Evolutionary conservation across 1,284 basidiomycete genomes (phyloP), one percentile per base, ranked within the genome.

Genomic region (Austroboletus niveus): DNA sequence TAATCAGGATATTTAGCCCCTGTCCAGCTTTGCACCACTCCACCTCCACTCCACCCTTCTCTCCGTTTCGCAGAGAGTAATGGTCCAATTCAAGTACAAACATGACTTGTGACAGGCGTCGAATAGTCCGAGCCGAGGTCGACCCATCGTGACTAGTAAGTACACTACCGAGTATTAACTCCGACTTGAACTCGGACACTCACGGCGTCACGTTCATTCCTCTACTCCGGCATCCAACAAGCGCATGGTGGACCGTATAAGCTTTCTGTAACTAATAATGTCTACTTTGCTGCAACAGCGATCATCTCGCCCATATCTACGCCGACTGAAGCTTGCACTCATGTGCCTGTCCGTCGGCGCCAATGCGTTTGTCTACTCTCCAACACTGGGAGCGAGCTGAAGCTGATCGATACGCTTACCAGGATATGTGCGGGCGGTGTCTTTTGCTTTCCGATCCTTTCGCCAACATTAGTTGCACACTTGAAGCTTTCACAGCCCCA

Each of bases 401-500:
- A 42, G 34, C 48, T 48, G 14, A 50, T 40, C 27, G 3, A 22
- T 5, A 40, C 14, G 30, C 8, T 27, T 34, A 24, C 36, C 29
- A 89, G 87, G 20, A 65, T 89, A 58, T 83, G 77, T 55, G 85
- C 85, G 1, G 88, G 87, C 14, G 85, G 83, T 24, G 78, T 90
- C 51, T 89, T 88, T 71, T 84, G 79, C 47, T 89, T 90, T 62
- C 86, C 88, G 15, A 72, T 90, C 10, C 71, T 90, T 36, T 82
- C 87, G 1, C 83, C 87, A 9, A 71, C 76, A 2, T 66, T 91
- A 48, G 79, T 79, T 2, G 60, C 73, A 35, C 75, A 79, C 58
- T 69, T 84, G 62, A 81, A 82, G 61, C 72, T 90, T 45, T 79
- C 79, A 5, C 89, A 90, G 63, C 81, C 85, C 10, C 87, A 91